These are phyloP conservation scores for Tephrocybe sp. DNA, from an alignment of 768 basidiomycete genomes.

Conservation along the genomic window DNA sequence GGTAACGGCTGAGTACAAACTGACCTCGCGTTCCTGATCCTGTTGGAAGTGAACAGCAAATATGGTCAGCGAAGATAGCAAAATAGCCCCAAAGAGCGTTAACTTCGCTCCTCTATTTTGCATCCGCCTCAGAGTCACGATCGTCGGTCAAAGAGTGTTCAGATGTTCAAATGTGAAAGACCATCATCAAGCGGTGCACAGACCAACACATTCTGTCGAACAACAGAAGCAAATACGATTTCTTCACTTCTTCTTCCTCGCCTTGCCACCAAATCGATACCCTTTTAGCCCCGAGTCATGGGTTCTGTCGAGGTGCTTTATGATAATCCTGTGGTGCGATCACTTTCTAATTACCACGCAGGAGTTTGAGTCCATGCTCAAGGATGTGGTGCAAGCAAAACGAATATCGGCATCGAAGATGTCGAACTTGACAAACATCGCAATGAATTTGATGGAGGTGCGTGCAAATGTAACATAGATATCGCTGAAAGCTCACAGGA, in stretches of 20 bases:
- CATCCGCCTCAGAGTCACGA: slow-evolving; percentile 43
- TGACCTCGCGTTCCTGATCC: slow-evolving; percentile 76
- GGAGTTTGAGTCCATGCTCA: slow-evolving; percentile 81
- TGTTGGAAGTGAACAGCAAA: slow-evolving; percentile 93
- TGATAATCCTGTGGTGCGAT: neutral
- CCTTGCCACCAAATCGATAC: slow-evolving; percentile 12
- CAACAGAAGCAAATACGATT: slow-evolving; percentile 34
- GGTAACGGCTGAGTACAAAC: slow-evolving; percentile 12
- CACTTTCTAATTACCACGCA: slow-evolving; percentile 29
- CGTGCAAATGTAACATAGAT: slow-evolving; percentile 22
- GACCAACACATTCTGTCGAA: slow-evolving; percentile 16
- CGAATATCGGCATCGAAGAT: slow-evolving; percentile 89
- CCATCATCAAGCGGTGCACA: slow-evolving; percentile 25
- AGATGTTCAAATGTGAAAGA: slow-evolving; percentile 25
- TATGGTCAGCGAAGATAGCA: slow-evolving; percentile 67
- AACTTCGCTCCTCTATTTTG: slow-evolving; percentile 67
- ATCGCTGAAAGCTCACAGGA: neutral
- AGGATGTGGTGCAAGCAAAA: slow-evolving; percentile 80
- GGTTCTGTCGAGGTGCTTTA: slow-evolving; percentile 39
- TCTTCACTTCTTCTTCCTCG: slow-evolving; percentile 15
- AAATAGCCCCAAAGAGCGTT: slow-evolving; percentile 68
- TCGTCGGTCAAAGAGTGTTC: slow-evolving; percentile 24
- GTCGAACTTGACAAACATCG: slow-evolving; percentile 69
- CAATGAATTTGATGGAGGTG: slow-evolving; percentile 79
- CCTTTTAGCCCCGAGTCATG: slow-evolving; percentile 31